phyloP scores from a whole-genome alignment of 805 yeast genomes.

The Kazachstania bromeliacearum region DNA sequence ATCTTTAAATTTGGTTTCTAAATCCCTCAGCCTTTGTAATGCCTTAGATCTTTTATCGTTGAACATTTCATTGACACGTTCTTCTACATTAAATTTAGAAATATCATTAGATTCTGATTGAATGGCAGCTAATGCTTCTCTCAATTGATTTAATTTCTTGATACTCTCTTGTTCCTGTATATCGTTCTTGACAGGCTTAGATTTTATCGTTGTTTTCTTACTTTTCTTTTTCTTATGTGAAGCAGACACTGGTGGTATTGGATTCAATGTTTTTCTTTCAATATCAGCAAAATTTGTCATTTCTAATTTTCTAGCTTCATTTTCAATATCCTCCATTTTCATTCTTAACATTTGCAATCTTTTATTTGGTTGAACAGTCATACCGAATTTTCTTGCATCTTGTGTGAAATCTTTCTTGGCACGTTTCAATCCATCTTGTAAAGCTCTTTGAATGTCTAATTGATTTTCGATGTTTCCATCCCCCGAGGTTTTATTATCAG shows the following conservation, averaged over 20 bases:
- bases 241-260: slow-evolving; percentile 8
- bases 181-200: slow-evolving; percentile 32
- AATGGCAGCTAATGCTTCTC: slow-evolving; percentile 48
- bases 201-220: slow-evolving; percentile 2
- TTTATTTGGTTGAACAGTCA: slow-evolving; percentile 60
- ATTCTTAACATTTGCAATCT: slow-evolving; percentile 66
- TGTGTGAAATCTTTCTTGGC: slow-evolving; percentile 33
- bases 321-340: slow-evolving; percentile 76
- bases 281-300: slow-evolving; percentile 67
- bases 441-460: slow-evolving; percentile 21
- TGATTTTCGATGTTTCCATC: slow-evolving; percentile 20
- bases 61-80: slow-evolving; percentile 45
- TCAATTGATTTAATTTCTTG: slow-evolving; percentile 43
- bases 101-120: slow-evolving; percentile 72
- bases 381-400: slow-evolving; percentile 32
- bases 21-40: slow-evolving; percentile 58
- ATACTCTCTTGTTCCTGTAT: slow-evolving; percentile 46
- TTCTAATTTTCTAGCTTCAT: slow-evolving; percentile 78
- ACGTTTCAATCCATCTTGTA: slow-evolving; percentile 29
- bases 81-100: slow-evolving; percentile 49
- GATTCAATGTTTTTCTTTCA: slow-evolving; percentile 15
- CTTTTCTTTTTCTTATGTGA: slow-evolving; percentile 5
- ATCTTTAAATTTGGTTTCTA: slow-evolving; percentile 59
- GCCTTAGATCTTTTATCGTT: slow-evolving; percentile 56
- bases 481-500: slow-evolving; percentile 9